Conservation (phyloP, 1,139 yeast species). For the Barnettozyma hawaiiensis region DNA sequence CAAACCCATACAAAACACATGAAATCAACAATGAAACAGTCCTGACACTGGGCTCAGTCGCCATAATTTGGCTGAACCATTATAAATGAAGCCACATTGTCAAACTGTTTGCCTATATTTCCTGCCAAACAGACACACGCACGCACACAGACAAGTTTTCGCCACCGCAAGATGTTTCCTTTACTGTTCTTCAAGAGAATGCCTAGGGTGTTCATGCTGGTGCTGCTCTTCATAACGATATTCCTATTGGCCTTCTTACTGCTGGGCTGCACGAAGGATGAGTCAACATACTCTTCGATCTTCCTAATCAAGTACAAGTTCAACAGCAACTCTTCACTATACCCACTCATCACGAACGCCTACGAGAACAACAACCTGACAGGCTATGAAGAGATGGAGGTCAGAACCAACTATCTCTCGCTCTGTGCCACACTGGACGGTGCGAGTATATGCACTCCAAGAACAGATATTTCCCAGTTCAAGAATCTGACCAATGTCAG, state of each 20-base stretch:
- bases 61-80: too few relatives aligned
- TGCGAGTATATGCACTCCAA: constrained; percentile 32
- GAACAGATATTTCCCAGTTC: constrained; percentile 27
- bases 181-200: constrained; percentile 21
- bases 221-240: constrained; percentile 34
- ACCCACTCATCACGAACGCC: constrained; percentile 32
- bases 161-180: not conserved
- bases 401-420: constrained; percentile 47
- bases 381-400: constrained; percentile 31
- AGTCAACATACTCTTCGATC: constrained; percentile 39
- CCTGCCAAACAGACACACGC: too few relatives aligned
- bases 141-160: not conserved
- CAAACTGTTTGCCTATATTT: too few relatives aligned
- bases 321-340: constrained; percentile 39
- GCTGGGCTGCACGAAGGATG: constrained; percentile 43
- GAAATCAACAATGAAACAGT: not conserved
- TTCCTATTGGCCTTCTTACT: constrained; percentile 46
- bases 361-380: constrained; percentile 28
- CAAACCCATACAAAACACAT: not conserved
- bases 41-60: not conserved
- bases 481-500: constrained; percentile 30
- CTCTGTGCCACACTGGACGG: constrained; percentile 37
- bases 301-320: constrained; percentile 43
- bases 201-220: constrained; percentile 24
- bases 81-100: too few relatives aligned